Percentiles rank a stretch among this genome's conserved stretches.
phyloP scores from a whole-genome alignment of 2,329 filamentous ascomycete genomes.

The Blumeriella jaapii region DNA sequence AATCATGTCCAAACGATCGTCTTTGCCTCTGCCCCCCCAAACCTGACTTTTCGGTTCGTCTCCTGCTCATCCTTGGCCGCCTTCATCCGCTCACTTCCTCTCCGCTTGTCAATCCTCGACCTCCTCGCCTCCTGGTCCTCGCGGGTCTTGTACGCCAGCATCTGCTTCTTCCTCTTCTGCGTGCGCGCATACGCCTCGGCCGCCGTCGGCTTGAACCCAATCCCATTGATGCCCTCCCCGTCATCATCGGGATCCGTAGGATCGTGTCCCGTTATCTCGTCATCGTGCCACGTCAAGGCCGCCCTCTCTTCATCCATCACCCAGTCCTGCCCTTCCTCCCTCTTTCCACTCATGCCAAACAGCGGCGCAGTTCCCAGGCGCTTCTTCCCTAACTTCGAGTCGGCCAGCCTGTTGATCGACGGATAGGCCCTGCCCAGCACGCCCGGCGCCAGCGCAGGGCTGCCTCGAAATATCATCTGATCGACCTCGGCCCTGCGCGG shows the following conservation, averaged over 20 bases:
- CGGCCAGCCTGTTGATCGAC: conserved; percentile 21
- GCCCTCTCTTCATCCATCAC: conserved; percentile 32
- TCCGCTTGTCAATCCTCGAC: conserved; percentile 40
- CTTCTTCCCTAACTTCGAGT: conserved; percentile 24
- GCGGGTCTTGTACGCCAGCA: conserved; percentile 49
- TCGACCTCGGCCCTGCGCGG: conserved; percentile 19
- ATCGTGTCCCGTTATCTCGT: conserved; percentile 57
- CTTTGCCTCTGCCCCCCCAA: conserved; percentile 16
- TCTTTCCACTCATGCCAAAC: conserved; percentile 2
- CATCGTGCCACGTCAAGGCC: conserved; percentile 54
- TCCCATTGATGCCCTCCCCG: conserved; percentile 54
- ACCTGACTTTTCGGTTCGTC: conserved; percentile 23
- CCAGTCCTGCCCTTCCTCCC: conserved; percentile 3
- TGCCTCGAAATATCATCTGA: conserved; percentile 21
- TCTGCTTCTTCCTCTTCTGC: conserved; percentile 46
- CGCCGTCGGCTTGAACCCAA: conserved; percentile 54
- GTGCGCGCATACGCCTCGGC: conserved; percentile 46
- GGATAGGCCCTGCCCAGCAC: conserved; percentile 20
- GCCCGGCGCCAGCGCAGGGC: background rate
- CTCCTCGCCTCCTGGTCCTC: conserved; percentile 51
- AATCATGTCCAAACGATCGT: conserved; percentile 9
- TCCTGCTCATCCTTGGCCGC: conserved; percentile 14
- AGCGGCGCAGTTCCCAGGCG: conserved; percentile 21
- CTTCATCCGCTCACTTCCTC: conserved; percentile 18
- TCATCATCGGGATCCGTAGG: conserved; percentile 55